Base-by-base conservation (phyloP, 805 yeast genomes). In the Zygosaccharomyces rouxii region DNA sequence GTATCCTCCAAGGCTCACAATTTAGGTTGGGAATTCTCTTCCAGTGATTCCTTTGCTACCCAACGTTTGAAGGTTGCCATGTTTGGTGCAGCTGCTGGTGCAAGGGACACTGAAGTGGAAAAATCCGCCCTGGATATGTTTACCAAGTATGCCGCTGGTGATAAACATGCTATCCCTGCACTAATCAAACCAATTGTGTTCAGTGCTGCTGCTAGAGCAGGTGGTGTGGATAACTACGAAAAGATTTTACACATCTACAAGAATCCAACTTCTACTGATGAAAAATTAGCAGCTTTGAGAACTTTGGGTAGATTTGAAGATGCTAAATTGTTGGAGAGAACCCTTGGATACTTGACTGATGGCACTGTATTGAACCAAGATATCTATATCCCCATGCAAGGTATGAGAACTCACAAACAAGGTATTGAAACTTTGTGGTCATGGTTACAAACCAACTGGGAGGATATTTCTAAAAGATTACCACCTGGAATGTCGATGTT, bases 401-500 rank as follows among this genome's bases (percentile, higher is more conserved):
- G 94, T 38, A 71, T 88, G 72, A 73, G 84, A 58, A 61, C 77
- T 11, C 81, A 81, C 59, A 74, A 70, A 46, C 73, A 71, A 38
- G 95, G 96, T 71, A 72, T 84, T 49, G 79, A 79, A 55, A 77
- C 80, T 10, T 69, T 84, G 55, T 90, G 90, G 88, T 47, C 60
- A 14, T 92, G 96, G 96, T 62, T 81, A 57, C 75, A 77, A 58
- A 59, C 51, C 13, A 83, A 90, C 68, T 92, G 95, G 92, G 89
- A 80, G 48, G 76, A 72, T 39, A 63, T 92, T 51, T 69, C 70
- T 57, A 75, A 79, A 64, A 72, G 76, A 60, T 77, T 89, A 64
- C 96, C 97, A 44, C 88, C 95, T 13, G 84, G 88, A 10, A 76
- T 84, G 54, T 76, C 89, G 21, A 80, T 89, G 87, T 74, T 92